A percentile compares a stretch with the other conserved stretches of the same genome.
Conservation (phyloP, 2,329 filamentous ascomycete genomes). For the Verticillium albo-atrum region DNA sequence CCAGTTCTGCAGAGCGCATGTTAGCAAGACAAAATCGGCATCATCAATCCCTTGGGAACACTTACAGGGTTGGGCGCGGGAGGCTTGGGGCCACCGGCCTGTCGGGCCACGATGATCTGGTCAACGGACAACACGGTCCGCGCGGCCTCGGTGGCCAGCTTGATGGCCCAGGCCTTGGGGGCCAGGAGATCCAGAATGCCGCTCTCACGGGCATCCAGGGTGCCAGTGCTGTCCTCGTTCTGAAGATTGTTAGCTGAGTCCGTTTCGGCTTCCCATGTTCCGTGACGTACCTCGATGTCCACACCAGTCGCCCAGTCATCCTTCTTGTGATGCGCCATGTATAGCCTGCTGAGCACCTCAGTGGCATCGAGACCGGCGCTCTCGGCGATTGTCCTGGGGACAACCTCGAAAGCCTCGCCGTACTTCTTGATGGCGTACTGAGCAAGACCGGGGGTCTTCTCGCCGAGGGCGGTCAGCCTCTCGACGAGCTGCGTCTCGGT, state of each 20-base stretch:
- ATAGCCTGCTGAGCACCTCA: slow-evolving; percentile 88
- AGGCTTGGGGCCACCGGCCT: slow-evolving; percentile 95
- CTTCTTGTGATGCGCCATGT: slow-evolving; percentile 87
- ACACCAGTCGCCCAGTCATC: slow-evolving; percentile 89
- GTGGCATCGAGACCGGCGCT: slow-evolving; percentile 94
- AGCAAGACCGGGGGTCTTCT: slow-evolving; percentile 86
- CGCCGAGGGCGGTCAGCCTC: slow-evolving; percentile 82
- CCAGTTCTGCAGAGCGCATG: slow-evolving; percentile 45
- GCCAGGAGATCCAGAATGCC: slow-evolving; percentile 90
- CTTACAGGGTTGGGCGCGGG: slow-evolving; percentile 80
- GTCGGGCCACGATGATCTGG: slow-evolving; percentile 97
- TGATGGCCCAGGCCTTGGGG: slow-evolving; percentile 94
- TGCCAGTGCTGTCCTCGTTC: slow-evolving; percentile 76
- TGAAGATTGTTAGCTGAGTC: slow-evolving; percentile 21
- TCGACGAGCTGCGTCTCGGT: slow-evolving; percentile 93
- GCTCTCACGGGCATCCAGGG: slow-evolving; percentile 78
- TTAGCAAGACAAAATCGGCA: slow-evolving; percentile 19
- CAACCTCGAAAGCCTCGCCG: slow-evolving; percentile 95
- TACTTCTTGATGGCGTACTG: slow-evolving; percentile 98
- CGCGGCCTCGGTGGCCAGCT: slow-evolving; percentile 90
- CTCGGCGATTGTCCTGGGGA: slow-evolving; percentile 90
- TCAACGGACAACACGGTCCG: slow-evolving; percentile 93
- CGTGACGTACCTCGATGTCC: slow-evolving; percentile 70
- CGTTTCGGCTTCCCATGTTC: slow-evolving; percentile 1
- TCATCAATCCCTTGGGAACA: slow-evolving; percentile 8